Conservation (phyloP, 306 rosid genomes). For the Urtica urens region DNA sequence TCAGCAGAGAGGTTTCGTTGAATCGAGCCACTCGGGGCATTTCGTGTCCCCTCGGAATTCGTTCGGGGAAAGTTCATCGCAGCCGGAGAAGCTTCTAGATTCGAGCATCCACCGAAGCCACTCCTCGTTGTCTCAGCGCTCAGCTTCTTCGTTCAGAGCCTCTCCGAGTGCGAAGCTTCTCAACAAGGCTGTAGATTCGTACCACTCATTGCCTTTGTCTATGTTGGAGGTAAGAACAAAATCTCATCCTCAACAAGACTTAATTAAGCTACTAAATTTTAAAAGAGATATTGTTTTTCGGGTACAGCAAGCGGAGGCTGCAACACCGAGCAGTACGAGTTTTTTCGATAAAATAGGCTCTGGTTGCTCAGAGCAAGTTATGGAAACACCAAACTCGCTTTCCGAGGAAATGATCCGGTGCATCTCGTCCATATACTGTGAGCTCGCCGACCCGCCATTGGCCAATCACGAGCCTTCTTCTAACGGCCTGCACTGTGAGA, state of each 20-base stretch:
- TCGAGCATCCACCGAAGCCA: slow-evolving; percentile 54
- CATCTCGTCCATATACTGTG: slow-evolving; percentile 67
- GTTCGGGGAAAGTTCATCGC: slow-evolving; percentile 23
- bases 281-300: slow-evolving; percentile 13
- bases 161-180: slow-evolving; percentile 30
- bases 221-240: slow-evolving; percentile 93
- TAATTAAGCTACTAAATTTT: not conserved
- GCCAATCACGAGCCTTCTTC: slow-evolving; percentile 37
- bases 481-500: slow-evolving; percentile 34
- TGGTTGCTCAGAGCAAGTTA: slow-evolving; percentile 29
- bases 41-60: slow-evolving; percentile 30
- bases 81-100: slow-evolving; percentile 38
- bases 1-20: slow-evolving; percentile 24
- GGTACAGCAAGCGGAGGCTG: slow-evolving; percentile 48
- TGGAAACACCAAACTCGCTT: slow-evolving; percentile 67
- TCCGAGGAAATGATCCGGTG: slow-evolving; percentile 85
- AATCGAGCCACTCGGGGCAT: slow-evolving; percentile 17
- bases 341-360: slow-evolving; percentile 45
- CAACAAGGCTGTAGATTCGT: slow-evolving; percentile 48
- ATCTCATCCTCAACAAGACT: too few relatives aligned
- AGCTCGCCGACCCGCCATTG: slow-evolving; percentile 59
- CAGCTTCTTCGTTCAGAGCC: slow-evolving; percentile 38
- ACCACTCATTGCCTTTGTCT: slow-evolving; percentile 81
- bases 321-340: slow-evolving; percentile 35
- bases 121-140: slow-evolving; percentile 60